Base-by-base conservation (phyloP, 805 yeast species). In the Candida dajiaensis region DNA sequence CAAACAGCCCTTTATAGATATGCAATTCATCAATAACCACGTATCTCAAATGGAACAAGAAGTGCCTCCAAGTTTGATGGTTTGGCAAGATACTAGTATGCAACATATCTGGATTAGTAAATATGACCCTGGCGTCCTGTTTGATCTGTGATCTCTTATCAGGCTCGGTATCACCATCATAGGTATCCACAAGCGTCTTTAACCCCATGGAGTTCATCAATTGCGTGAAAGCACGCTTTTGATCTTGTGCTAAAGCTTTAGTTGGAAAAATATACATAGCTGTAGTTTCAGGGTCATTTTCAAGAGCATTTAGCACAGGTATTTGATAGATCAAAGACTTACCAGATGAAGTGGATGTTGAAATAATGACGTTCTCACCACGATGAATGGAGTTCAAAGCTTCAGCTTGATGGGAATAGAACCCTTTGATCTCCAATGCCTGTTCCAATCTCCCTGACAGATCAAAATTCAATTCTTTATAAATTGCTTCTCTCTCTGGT, bases 291-390 rank as follows among this genome's bases (percentile, higher is more conserved):
- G 68, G 67, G 38, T 61, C 71, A 10, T 60, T 56, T 39, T 76
- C 71, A 43, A 73, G 65, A 43, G 67, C 56, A 43, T 71, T 66
- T 10, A 90, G 61, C 3, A 92, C 86, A 0, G 98, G 96, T 2
- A 89, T 65, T 63, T 94, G 99, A 58, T 90, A 94, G 25, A 94
- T 86, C 50, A 94, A 69, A 0, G 98, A 90, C 58, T 94, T 94
- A 41, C 99, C 99, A 0, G 97, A 89, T 0, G 97, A 89, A 0
- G 99, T 94, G 0, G 97, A 81, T 0, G 99, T 94, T n/a, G 96
- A 83, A 3, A 90, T 81, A 38, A 94, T 86, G 5, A 89, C 89
- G 64, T 90, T 81, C 41, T 77, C 70, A 0, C 80, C 80, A 0
- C 66, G 55, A 41, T 77, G 63, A 20, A 85, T 64, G 0, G 81